Percentiles rank a stretch among this genome's conserved stretches.
phyloP scores from a whole-genome alignment of 2,329 filamentous ascomycete species.

The Neurospora sp. region DNA sequence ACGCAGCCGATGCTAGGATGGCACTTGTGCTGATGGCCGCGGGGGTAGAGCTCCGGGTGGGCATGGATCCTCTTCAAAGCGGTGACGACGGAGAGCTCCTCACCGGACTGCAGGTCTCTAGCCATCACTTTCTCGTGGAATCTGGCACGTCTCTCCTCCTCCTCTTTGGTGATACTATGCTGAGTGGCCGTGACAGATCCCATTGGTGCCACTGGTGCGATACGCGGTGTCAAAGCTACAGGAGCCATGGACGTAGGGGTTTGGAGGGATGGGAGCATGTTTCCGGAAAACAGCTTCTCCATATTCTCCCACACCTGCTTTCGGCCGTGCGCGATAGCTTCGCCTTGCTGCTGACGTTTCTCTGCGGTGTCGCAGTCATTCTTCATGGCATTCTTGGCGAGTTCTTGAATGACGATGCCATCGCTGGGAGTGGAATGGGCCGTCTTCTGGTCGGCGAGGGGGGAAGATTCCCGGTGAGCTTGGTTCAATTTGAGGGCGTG shows the following conservation, averaged over 20 bases:
- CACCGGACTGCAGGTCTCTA: not conserved
- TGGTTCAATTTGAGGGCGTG: too few relatives aligned
- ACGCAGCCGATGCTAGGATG: too few relatives aligned
- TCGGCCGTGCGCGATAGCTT: not conserved
- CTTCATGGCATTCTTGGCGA: not conserved
- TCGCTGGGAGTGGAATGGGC: not conserved
- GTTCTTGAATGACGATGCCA: not conserved
- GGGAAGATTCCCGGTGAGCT: too few relatives aligned
- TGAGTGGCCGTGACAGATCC: too few relatives aligned
- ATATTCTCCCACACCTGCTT: not conserved
- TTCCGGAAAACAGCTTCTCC: not conserved
- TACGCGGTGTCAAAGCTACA: too few relatives aligned
- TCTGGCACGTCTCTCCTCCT: not conserved
- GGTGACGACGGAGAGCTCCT: not conserved
- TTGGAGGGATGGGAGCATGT: not conserved
- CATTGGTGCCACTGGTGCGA: too few relatives aligned
- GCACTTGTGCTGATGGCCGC: not conserved
- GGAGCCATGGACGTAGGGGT: too few relatives aligned
- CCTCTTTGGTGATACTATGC: not conserved
- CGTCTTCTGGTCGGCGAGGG: not conserved
- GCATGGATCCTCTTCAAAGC: not conserved
- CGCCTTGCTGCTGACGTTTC: not conserved
- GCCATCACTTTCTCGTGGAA: not conserved
- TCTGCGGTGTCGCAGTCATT: not conserved
- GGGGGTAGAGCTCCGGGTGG: not conserved